phyloP scores from a whole-genome alignment of 352 stramenopile species.

The Pythium folliculosum region DNA sequence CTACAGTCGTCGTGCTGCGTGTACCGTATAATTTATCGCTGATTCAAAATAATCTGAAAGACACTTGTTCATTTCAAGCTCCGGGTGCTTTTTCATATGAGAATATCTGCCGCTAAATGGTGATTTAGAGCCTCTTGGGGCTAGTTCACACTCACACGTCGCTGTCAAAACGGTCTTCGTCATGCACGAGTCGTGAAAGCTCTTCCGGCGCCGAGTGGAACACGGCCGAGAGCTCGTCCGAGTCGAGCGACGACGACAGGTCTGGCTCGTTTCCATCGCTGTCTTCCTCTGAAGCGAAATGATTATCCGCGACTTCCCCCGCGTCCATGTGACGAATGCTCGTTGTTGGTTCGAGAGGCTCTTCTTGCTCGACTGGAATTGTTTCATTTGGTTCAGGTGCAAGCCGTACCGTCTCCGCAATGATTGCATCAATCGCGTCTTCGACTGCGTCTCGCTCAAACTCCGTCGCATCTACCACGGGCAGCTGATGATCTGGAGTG shows the following conservation, averaged over 20 bases:
- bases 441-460: background rate
- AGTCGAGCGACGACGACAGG: conserved; percentile 1
- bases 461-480: background rate
- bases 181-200: conserved; percentile 1
- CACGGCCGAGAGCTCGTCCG: conserved; percentile 2
- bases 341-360: background rate
- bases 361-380: background rate
- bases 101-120: no score
- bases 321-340: background rate
- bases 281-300: background rate
- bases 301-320: background rate
- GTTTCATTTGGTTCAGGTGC: background rate
- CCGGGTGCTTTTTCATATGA: no score
- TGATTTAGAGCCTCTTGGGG: no score
- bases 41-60: background rate
- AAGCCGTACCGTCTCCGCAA: background rate
- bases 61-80: no score
- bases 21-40: background rate
- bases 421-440: background rate
- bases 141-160: background rate
- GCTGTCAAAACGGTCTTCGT: background rate
- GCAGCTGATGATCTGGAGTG: background rate
- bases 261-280: background rate
- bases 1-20: background rate
- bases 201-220: conserved; percentile 12